A percentile compares a stretch with the other conserved stretches of the same genome.
Evolutionary conservation across 2,329 filamentous ascomycete species (phyloP).

Genomic region (Penicillium griseofulvum): DNA sequence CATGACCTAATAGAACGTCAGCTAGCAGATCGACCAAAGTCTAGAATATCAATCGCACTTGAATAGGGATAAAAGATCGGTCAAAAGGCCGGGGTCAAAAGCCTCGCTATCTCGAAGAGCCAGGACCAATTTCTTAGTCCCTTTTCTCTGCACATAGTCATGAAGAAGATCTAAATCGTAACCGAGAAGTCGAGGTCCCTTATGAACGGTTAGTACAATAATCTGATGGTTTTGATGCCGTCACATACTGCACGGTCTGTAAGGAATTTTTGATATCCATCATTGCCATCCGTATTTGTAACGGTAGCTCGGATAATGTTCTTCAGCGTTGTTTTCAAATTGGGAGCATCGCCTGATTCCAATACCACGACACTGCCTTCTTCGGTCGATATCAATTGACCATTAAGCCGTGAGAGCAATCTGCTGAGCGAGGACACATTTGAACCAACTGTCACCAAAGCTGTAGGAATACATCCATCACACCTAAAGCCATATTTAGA

Average conservation of each 20-base stretch:
- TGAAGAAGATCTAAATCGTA: constrained; percentile 49
- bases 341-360: constrained; percentile 46
- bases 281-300: constrained; percentile 37
- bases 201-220: constrained; percentile 11
- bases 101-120: constrained; percentile 49
- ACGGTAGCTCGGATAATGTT: constrained; percentile 46
- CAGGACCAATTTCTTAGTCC: constrained; percentile 41
- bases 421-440: constrained; percentile 43
- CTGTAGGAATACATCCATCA: constrained; percentile 42
- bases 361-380: constrained; percentile 41
- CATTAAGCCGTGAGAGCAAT: constrained; percentile 39
- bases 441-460: constrained; percentile 44
- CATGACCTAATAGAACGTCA: constrained; percentile 51
- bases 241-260: constrained; percentile 39
- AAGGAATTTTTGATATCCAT: constrained; percentile 40
- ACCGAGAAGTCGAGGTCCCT: constrained; percentile 44
- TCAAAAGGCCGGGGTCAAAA: constrained; percentile 45
- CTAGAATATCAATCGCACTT: constrained; percentile 39
- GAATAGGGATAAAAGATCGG: constrained; percentile 46
- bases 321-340: constrained; percentile 47
- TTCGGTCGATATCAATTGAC: constrained; percentile 29
- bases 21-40: background rate
- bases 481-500: constrained; percentile 29
- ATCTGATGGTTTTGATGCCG: background rate
- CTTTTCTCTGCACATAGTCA: constrained; percentile 41